These are phyloP conservation scores for Orbilia brochopaga DNA, from an alignment of 2,329 filamentous ascomycete species.

Conservation along the genomic window DNA sequence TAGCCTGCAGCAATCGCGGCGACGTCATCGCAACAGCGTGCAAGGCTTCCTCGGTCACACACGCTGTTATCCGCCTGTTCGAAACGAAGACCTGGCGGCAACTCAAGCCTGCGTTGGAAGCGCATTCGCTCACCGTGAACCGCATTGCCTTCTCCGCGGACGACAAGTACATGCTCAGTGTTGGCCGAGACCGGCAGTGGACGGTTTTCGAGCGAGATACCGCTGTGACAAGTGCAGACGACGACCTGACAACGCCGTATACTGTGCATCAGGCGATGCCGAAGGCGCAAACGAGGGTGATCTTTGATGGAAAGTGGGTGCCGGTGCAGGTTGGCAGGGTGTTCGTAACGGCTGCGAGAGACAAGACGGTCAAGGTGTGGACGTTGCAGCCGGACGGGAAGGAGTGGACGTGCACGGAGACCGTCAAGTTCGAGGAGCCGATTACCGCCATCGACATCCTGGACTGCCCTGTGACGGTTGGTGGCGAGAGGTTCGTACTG, in stretches of 20 bases:
- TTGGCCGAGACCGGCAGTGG: slow-evolving; percentile 92
- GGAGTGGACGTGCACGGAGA: slow-evolving; percentile 64
- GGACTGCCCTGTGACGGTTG: slow-evolving; percentile 54
- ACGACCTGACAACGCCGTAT: slow-evolving; percentile 60
- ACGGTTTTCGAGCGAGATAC: slow-evolving; percentile 69
- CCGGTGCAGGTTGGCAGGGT: slow-evolving; percentile 61
- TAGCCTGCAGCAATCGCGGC: slow-evolving; percentile 77
- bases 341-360: slow-evolving; percentile 88
- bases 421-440: slow-evolving; percentile 65
- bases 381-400: slow-evolving; percentile 56
- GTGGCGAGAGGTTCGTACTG: slow-evolving; percentile 53
- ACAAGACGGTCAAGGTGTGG: slow-evolving; percentile 84
- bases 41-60: slow-evolving; percentile 87
- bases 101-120: slow-evolving; percentile 78
- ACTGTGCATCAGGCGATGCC: slow-evolving; percentile 69
- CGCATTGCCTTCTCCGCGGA: slow-evolving; percentile 78
- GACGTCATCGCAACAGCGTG: slow-evolving; percentile 85
- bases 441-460: slow-evolving; percentile 76
- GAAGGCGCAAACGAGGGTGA: slow-evolving; percentile 91
- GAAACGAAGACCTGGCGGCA: slow-evolving; percentile 86
- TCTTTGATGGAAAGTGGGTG: slow-evolving; percentile 85
- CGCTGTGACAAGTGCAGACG: slow-evolving; percentile 55
- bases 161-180: slow-evolving; percentile 78
- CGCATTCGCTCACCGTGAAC: slow-evolving; percentile 85
- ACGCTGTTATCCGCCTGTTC: slow-evolving; percentile 91